Evolutionary conservation across 1,139 yeast species (phyloP), one percentile per base, ranked within the genome.

Genomic region (Saccharomyces hybrid): DNA sequence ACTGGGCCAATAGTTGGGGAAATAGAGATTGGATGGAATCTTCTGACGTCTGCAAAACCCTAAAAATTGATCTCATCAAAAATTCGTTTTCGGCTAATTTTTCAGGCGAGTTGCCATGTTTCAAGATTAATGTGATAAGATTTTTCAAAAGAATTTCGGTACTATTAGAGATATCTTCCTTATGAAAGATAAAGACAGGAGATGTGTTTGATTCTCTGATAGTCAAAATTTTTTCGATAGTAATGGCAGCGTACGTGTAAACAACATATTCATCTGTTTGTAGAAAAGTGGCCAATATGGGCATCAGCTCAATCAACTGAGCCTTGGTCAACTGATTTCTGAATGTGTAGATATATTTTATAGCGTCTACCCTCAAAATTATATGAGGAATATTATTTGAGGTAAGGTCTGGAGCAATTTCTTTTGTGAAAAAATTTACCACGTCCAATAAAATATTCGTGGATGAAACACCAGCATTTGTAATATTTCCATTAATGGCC

Each of bases 71-170:
- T 68, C 87, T 89, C 83, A 93, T 86, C 67, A 93, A 75, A 67
- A 88, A 93, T 67, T 95, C 99, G 70, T 95, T 95, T 68, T 93
- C 98, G 0, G 98, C 93, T 57, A 95, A 75, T 67, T 90, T 91
- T 69, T 91, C 97, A 0, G 98, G 97, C 0, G 90, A 76, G 4
- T 73, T 67, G 41, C 80, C 78, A 57, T 81, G 81, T 54, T 77
- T 74, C 54, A 83, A 75, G 54, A 93, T 84, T 53, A 90, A 77
- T 48, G 77, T 74, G 63, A 93, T 87, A 53, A 91, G 75, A 57
- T 80, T 84, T 41, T 78, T 77, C 54, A 93, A 74, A 48, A 91
- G 73, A 19, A 75, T 74, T 55, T 79, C 75, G 1, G 80, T 75
- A 53, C 82, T 79, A 5, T 78, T 75, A 26, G 80, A 78, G 41